A percentile compares a stretch with the other conserved stretches of the same genome.
phyloP scores from a whole-genome alignment of 768 basidiomycete genomes.

The Boletus pseudo-olivaceus region DNA sequence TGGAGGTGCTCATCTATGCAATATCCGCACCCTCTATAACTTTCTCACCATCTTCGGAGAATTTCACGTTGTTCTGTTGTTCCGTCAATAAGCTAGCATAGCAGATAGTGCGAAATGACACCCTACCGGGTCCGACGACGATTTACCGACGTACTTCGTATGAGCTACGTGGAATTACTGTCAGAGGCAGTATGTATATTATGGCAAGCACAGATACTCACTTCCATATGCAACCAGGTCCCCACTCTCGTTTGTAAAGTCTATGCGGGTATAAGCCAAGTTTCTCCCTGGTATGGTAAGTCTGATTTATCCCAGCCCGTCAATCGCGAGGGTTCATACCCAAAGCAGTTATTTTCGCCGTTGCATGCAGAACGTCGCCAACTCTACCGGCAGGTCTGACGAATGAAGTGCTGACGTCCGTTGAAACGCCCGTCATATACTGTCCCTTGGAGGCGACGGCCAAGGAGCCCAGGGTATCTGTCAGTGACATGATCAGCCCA shows the following conservation, averaged over 20 bases:
- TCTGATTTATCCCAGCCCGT: background rate
- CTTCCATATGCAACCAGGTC: conserved; percentile 80
- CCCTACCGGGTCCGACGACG: conserved; percentile 42
- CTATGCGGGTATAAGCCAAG: conserved; percentile 77
- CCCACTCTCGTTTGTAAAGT: conserved; percentile 63
- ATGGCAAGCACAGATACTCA: conserved; percentile 33
- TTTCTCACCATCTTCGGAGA: conserved; percentile 73
- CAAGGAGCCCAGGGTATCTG: conserved; percentile 81
- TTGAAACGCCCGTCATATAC: conserved; percentile 85
- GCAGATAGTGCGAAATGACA: background rate
- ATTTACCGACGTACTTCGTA: conserved; percentile 82
- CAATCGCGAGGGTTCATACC: conserved; percentile 37
- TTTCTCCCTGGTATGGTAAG: conserved; percentile 53
- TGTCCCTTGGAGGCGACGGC: conserved; percentile 81
- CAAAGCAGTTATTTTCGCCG: conserved; percentile 64
- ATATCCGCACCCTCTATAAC: conserved; percentile 52
- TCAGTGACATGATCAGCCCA: conserved; percentile 75
- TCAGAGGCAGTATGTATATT: background rate
- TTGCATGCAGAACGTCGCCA: conserved; percentile 65
- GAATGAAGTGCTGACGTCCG: conserved; percentile 76
- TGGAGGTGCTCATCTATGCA: conserved; percentile 7
- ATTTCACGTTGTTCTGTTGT: conserved; percentile 65
- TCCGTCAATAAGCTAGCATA: background rate
- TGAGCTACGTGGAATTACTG: conserved; percentile 50
- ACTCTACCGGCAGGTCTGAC: conserved; percentile 70